These are phyloP conservation scores for Maudiozyma saulgeensis DNA, from an alignment of 805 yeast species.

Conservation along the genomic window DNA sequence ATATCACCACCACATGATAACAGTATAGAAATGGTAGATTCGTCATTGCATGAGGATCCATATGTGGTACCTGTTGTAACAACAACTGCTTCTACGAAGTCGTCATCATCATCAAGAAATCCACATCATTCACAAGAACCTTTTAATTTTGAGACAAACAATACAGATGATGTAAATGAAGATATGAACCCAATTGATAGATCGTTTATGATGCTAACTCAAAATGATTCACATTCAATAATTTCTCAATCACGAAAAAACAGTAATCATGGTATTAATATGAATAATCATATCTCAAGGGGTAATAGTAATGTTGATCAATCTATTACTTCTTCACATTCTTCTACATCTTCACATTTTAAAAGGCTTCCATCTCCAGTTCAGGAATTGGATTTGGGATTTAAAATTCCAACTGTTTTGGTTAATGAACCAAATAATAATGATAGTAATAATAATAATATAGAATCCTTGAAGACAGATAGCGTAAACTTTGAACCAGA, in stretches of 20 bases:
- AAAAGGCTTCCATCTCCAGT: background rate
- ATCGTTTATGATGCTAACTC: constrained; percentile 26
- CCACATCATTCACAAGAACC: background rate
- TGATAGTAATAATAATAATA: too few species aligned
- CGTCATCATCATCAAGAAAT: too few species aligned
- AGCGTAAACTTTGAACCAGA: background rate
- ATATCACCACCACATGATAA: background rate
- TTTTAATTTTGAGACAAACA: background rate
- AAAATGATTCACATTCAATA: constrained; percentile 11
- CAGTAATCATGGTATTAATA: background rate
- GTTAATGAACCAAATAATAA: background rate
- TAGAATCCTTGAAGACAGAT: background rate
- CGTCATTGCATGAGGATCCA: too few species aligned
- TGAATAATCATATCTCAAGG: background rate
- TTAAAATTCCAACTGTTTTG: background rate
- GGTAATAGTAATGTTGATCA: background rate
- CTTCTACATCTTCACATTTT: background rate
- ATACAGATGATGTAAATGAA: background rate
- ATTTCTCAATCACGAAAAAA: background rate
- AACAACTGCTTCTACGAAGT: background rate
- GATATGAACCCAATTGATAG: constrained; percentile 24
- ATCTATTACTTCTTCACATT: background rate
- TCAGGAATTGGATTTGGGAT: background rate
- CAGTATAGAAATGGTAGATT: too few species aligned
- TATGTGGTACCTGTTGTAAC: background rate